A percentile compares a stretch with the other conserved stretches of the same genome.
phyloP scores from a whole-genome alignment of 441 rosid species.

The Erysimum cheiri region DNA sequence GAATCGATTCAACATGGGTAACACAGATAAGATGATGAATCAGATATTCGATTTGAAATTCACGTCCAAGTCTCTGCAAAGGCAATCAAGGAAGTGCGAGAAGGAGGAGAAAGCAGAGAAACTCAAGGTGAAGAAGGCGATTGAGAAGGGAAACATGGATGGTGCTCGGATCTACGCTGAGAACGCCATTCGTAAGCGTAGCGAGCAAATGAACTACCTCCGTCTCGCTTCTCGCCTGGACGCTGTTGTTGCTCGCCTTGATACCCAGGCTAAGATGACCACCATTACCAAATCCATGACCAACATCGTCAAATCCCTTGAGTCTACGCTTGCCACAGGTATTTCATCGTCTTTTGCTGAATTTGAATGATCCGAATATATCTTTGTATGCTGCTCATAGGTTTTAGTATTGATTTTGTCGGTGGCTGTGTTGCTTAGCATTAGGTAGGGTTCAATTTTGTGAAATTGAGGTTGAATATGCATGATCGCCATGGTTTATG shows the following conservation, averaged over 20 bases:
- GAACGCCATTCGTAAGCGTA: conserved; percentile 89
- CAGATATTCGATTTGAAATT: conserved; percentile 95
- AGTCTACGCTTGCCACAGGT: conserved; percentile 84
- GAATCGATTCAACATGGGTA: conserved; percentile 60
- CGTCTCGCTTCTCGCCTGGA: conserved; percentile 87
- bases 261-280: conserved; percentile 96
- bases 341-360: conserved; percentile 20
- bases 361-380: neutral
- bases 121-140: conserved; percentile 79
- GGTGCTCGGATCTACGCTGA: conserved; percentile 95
- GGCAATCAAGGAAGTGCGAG: conserved; percentile 56
- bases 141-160: conserved; percentile 91
- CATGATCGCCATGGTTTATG: neutral
- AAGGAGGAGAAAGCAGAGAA: conserved; percentile 67
- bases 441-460: neutral
- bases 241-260: conserved; percentile 94
- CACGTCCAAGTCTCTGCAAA: conserved; percentile 87
- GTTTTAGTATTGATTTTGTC: neutral
- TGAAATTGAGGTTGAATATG: neutral
- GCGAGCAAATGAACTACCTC: conserved; percentile 97
- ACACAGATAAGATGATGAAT: conserved; percentile 89
- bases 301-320: conserved; percentile 86
- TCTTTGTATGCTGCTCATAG: neutral
- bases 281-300: conserved; percentile 85
- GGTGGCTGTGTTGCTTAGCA: conserved; percentile 14